Evolutionary conservation across 495 filamentous ascomycete genomes (phyloP).

Genomic region (Xanthoparmelia taractica): DNA sequence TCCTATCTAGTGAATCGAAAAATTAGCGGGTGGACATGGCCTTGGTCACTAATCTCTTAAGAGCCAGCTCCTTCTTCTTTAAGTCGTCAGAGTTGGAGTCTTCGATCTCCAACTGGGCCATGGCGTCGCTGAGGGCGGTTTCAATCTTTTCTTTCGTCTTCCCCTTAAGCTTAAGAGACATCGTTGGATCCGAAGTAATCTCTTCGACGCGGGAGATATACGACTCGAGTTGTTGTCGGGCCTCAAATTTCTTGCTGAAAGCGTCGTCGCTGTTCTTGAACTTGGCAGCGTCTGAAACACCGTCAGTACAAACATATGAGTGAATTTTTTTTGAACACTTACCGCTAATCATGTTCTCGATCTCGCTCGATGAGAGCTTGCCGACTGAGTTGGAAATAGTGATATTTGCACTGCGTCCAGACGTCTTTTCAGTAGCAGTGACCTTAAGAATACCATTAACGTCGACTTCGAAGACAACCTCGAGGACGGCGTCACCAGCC

Average conservation of each 20-base stretch:
- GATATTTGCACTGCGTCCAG: slow-evolving; percentile 96
- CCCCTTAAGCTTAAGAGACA: slow-evolving; percentile 96
- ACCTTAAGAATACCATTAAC: slow-evolving; percentile 99
- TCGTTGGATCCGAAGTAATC: slow-evolving; percentile 91
- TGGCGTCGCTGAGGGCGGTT: slow-evolving; percentile 77
- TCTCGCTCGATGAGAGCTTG: slow-evolving; percentile 90
- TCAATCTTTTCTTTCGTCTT: slow-evolving; percentile 99
- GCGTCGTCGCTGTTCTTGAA: slow-evolving; percentile 98
- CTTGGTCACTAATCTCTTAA: slow-evolving; percentile 97
- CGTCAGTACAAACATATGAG: slow-evolving; percentile 17
- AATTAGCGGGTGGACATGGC: slow-evolving; percentile 83
- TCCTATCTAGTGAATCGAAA: not conserved
- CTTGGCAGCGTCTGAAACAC: slow-evolving; percentile 73
- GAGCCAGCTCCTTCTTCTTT: slow-evolving; percentile 99
- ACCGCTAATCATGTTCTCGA: slow-evolving; percentile 95
- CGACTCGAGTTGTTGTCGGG: slow-evolving; percentile 95
- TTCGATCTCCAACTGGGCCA: slow-evolving; percentile 80
- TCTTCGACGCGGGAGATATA: slow-evolving; percentile 99
- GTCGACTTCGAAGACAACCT: slow-evolving; percentile 98
- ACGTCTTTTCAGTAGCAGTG: slow-evolving; percentile 98
- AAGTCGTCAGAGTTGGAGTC: slow-evolving; percentile 87
- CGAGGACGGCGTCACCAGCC: slow-evolving; percentile 93
- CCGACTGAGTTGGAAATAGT: slow-evolving; percentile 99
- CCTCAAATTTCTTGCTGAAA: slow-evolving; percentile 98
- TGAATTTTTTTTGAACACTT: slow-evolving; percentile 28